Percentiles rank a stretch among this genome's conserved stretches.
phyloP scores from a whole-genome alignment of 139 green algal genomes.

The Haematococcus sp. region DNA sequence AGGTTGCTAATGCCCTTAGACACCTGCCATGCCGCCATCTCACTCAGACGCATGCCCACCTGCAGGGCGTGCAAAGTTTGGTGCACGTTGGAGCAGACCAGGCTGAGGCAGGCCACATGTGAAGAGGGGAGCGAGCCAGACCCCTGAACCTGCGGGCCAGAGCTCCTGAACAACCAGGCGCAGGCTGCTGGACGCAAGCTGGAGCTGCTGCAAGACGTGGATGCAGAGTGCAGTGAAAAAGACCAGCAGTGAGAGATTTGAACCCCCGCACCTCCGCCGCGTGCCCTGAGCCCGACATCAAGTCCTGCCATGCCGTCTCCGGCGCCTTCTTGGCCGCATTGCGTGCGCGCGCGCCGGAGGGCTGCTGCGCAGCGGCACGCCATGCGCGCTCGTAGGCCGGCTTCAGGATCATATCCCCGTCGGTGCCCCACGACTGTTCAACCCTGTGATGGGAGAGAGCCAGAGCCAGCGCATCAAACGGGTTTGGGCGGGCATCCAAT shows the following conservation, averaged over 20 bases:
- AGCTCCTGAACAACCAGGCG: too few relatives aligned
- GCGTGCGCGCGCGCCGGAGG: not conserved
- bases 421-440: not conserved
- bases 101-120: too few relatives aligned
- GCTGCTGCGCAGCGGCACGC: not conserved
- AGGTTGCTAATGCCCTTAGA: conserved; percentile 31
- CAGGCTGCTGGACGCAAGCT: too few relatives aligned
- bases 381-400: conserved; percentile 14
- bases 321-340: conserved; percentile 19
- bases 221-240: not conserved
- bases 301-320: conserved; percentile 7
- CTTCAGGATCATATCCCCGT: conserved; percentile 17
- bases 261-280: conserved; percentile 22
- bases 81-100: too few relatives aligned
- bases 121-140: too few relatives aligned
- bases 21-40: conserved; percentile 30
- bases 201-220: too few relatives aligned
- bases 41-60: conserved; percentile 42
- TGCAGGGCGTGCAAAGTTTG: too few relatives aligned
- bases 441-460: too few relatives aligned
- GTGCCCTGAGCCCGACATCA: conserved; percentile 21
- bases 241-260: not conserved
- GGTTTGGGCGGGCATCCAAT: too few relatives aligned
- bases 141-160: too few relatives aligned
- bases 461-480: too few relatives aligned